These are phyloP conservation scores for Conticribra guillardii DNA, from an alignment of 108 stramenopile genomes.

Conservation along the genomic window DNA sequence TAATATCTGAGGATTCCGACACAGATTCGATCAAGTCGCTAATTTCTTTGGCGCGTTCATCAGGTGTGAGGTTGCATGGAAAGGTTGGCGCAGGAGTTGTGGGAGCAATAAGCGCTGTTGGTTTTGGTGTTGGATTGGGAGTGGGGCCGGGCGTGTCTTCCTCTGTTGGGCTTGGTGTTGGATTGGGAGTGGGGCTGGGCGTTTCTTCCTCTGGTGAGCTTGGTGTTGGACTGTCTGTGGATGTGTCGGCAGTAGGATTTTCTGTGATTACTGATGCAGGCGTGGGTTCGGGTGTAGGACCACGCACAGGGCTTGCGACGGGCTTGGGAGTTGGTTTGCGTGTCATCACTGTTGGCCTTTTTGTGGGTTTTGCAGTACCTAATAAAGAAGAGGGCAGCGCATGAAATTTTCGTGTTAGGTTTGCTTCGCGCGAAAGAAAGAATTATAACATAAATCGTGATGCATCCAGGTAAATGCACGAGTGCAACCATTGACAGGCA, in stretches of 20 bases:
- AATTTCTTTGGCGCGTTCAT: slow-evolving; percentile 13
- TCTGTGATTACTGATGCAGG: neutral
- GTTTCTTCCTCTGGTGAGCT: no score
- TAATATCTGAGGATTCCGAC: neutral
- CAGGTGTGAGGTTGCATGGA: slow-evolving; percentile 25
- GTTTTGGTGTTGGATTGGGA: slow-evolving; percentile 8
- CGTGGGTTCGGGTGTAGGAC: neutral
- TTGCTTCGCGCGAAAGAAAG: no score
- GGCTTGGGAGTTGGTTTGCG: neutral
- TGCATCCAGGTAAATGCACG: no score
- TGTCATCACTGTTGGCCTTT: slow-evolving; percentile 1
- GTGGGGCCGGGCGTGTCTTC: neutral
- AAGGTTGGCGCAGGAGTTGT: slow-evolving; percentile 12
- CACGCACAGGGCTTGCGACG: neutral
- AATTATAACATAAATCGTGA: neutral
- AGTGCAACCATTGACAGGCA: no score
- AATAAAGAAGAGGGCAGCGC: neutral
- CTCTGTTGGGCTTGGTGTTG: neutral
- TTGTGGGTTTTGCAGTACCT: neutral
- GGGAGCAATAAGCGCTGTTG: neutral
- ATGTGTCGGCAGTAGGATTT: neutral
- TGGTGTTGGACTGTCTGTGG: neutral
- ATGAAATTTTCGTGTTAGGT: neutral
- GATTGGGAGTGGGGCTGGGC: neutral
- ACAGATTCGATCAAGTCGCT: slow-evolving; percentile 8